phyloP scores from a whole-genome alignment of 495 filamentous ascomycete genomes.

The Aspergillus campestris region DNA sequence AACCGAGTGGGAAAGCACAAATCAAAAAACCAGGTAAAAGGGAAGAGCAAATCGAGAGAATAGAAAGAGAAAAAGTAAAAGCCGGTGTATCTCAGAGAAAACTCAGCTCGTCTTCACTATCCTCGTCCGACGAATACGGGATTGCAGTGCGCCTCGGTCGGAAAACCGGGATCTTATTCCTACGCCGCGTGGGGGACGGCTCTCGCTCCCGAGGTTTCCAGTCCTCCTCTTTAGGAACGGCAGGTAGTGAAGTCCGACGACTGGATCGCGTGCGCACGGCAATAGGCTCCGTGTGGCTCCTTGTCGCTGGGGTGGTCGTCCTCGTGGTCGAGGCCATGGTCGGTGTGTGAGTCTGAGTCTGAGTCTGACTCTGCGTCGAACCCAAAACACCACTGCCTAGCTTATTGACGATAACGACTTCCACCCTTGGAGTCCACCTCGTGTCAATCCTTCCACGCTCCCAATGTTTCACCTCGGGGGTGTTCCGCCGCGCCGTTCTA shows the following conservation, averaged over 20 bases:
- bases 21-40: no score
- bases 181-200: no score
- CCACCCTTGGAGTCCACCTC: conserved; percentile 15
- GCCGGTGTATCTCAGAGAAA: conserved; percentile 29
- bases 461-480: conserved; percentile 6
- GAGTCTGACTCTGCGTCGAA: conserved; percentile 4
- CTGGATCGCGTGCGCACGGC: no score
- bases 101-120: conserved; percentile 39
- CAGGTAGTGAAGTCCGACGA: no score
- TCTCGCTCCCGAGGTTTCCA: no score
- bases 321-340: background rate
- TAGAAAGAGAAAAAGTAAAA: no score
- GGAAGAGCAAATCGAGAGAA: no score
- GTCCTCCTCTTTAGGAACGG: no score
- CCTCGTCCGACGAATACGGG: conserved; percentile 24
- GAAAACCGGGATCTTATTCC: no score
- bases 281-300: background rate
- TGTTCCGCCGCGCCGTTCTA: conserved; percentile 6
- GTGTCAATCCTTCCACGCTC: conserved; percentile 14
- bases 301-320: background rate
- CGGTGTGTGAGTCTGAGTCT: conserved; percentile 6
- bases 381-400: conserved; percentile 1
- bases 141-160: conserved; percentile 10
- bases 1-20: background rate
- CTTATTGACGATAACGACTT: conserved; percentile 33